Conservation (phyloP, 2,329 filamentous ascomycete genomes). For the Pseudocercospora pini-densiflorae region DNA sequence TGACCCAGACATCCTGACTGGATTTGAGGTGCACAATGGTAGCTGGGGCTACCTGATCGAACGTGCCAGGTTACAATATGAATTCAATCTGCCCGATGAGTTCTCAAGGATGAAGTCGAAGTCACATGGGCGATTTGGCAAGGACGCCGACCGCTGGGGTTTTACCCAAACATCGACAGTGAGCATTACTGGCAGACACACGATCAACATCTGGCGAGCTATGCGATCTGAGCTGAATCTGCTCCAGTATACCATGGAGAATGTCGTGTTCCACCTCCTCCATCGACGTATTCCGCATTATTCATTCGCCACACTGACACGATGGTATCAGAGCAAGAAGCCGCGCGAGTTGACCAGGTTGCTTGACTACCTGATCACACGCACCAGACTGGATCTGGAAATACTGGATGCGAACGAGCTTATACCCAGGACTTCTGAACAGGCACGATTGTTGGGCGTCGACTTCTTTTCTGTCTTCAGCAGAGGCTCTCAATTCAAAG, state of each 20-base stretch:
- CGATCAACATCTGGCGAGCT: conserved; percentile 96
- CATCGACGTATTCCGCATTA: conserved; percentile 90
- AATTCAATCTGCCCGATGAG: conserved; percentile 88
- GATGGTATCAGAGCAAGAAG: conserved; percentile 76
- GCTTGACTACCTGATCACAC: conserved; percentile 74
- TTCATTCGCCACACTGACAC: conserved; percentile 74
- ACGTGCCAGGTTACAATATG: conserved; percentile 81
- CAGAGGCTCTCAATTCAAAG: conserved; percentile 95
- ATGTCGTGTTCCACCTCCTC: conserved; percentile 88
- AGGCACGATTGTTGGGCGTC: conserved; percentile 87
- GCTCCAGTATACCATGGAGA: conserved; percentile 94
- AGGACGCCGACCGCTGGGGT: conserved; percentile 87
- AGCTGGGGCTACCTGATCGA: conserved; percentile 98
- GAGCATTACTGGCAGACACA: conserved; percentile 88
- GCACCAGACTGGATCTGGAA: conserved; percentile 82
- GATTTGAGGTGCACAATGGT: conserved; percentile 89
- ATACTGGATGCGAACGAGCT: conserved; percentile 91
- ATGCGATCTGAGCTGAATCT: conserved; percentile 93
- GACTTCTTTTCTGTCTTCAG: conserved; percentile 98
- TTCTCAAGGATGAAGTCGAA: conserved; percentile 86
- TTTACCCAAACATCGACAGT: conserved; percentile 94
- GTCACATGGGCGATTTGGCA: conserved; percentile 81
- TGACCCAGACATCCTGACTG: conserved; percentile 92
- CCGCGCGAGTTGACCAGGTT: conserved; percentile 73
- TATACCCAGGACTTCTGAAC: conserved; percentile 86